A percentile compares a stretch with the other conserved stretches of the same genome.
phyloP scores from a whole-genome alignment of 129 eudicot genomes.

The Rutidosis leptorrhynchoides region DNA sequence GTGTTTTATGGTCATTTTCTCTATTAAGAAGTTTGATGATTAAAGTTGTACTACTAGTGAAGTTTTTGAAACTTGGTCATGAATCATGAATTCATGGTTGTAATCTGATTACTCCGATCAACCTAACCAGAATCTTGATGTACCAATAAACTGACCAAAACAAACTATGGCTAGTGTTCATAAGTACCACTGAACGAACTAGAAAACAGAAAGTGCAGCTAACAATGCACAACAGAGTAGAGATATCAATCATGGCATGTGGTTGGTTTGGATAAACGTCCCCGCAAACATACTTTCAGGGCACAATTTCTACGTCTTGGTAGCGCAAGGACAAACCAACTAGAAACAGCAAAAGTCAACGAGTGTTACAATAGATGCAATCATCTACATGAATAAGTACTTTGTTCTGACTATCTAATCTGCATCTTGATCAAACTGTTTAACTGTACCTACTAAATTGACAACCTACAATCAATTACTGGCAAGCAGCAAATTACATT shows the following conservation, averaged over 20 bases:
- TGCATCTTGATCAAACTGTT: background rate
- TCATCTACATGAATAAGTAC: background rate
- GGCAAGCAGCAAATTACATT: conserved; percentile 1
- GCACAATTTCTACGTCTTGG: background rate
- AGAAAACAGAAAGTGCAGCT: background rate
- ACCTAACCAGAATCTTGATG: no score
- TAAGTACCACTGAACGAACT: background rate
- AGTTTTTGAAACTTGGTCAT: no score
- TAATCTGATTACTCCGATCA: no score
- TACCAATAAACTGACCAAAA: no score
- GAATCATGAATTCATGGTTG: no score
- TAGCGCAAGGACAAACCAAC: background rate
- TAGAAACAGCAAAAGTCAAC: background rate
- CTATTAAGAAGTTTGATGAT: no score
- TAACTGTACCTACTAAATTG: background rate
- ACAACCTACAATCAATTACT: background rate
- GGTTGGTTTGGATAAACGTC: background rate
- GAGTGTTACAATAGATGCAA: background rate
- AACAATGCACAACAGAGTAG: conserved; percentile 2
- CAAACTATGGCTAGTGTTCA: background rate
- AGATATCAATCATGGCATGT: background rate
- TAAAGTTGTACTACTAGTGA: no score
- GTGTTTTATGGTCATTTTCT: no score
- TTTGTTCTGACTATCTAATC: background rate
- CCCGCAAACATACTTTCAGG: background rate